phyloP scores from a whole-genome alignment of 1,284 basidiomycete genomes.

The Malassezia equina region DNA sequence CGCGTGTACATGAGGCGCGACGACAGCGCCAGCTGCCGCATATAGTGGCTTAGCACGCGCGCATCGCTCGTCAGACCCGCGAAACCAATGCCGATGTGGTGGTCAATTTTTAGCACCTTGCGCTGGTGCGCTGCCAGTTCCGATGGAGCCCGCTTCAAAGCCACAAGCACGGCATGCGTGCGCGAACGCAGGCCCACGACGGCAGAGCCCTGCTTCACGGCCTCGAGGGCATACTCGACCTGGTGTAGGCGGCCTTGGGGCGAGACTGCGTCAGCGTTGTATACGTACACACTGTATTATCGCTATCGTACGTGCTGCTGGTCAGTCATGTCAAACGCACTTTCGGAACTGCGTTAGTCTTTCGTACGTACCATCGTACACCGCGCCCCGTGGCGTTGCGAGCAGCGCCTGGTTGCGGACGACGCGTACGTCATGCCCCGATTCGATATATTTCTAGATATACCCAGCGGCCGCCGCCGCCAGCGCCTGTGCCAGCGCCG shows the following conservation, averaged over 20 bases:
- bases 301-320: constrained; percentile 46
- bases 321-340: constrained; percentile 9
- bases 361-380: constrained; percentile 15
- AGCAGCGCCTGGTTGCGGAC: background rate
- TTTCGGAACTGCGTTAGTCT: constrained; percentile 14
- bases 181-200: constrained; percentile 90
- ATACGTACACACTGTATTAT: constrained; percentile 41
- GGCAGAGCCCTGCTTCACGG: constrained; percentile 97
- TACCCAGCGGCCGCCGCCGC: background rate
- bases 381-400: constrained; percentile 5
- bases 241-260: constrained; percentile 59
- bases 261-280: constrained; percentile 24
- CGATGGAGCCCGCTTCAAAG: constrained; percentile 95
- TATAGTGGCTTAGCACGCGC: constrained; percentile 77
- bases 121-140: constrained; percentile 98
- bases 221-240: constrained; percentile 98
- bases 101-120: constrained; percentile 98
- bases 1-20: constrained; percentile 90
- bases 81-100: constrained; percentile 96
- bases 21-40: constrained; percentile 96
- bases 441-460: constrained; percentile 12
- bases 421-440: constrained; percentile 2
- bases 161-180: constrained; percentile 85
- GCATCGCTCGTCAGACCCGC: constrained; percentile 96
- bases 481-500: background rate